Evolutionary conservation across 768 basidiomycete genomes (phyloP), one percentile per base, ranked within the genome.

Genomic region (Agrocybe chaxingu): DNA sequence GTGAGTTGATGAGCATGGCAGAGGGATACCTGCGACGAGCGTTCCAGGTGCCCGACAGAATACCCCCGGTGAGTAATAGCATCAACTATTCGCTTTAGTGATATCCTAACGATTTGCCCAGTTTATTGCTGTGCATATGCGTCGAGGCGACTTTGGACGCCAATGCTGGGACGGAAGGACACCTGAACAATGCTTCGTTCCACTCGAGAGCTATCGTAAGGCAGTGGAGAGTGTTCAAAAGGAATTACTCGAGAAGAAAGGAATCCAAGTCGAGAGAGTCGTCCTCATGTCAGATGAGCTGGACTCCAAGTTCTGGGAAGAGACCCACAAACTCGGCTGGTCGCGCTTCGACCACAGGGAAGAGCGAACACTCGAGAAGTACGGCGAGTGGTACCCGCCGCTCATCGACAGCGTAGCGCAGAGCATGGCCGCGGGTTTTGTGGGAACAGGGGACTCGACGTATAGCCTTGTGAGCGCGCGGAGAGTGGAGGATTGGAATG

Each of bases 401-500:
- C 57, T 85, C 29, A 62, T 85, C 13, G 81, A 84, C 56, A 72
- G 79, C 8, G 77, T 77, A 5, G 69, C 78, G 31, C 81, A 84
- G 53, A 80, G 78, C n/a, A 66, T 69, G 40, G 81, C 73, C 8
- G 58, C 71, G 4, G 84, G 81, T 9, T 78, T 84, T 55, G 76
- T 85, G 9, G 84, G 83, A 8, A 84, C 80, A 3, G 63, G 72
- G 13, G 61, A 67, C 42, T 82, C 81, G 16, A 84, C 82, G 18
- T 79, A 81, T 62, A 78, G 78, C 40, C 57, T 80, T 41, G 59
- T 85, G 11, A 77, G 80, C 3, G 66, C 65, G 12, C 70, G 75
- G 32, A 66, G 83, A 35, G 82, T 84, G 38, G 64, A 74, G 51
- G 75, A 81, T 43, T 85, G 84, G 84, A 67, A 78, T 35, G 69